Conservation (phyloP, 1,139 yeast genomes). For the Sugiyamaella xylanicola region DNA sequence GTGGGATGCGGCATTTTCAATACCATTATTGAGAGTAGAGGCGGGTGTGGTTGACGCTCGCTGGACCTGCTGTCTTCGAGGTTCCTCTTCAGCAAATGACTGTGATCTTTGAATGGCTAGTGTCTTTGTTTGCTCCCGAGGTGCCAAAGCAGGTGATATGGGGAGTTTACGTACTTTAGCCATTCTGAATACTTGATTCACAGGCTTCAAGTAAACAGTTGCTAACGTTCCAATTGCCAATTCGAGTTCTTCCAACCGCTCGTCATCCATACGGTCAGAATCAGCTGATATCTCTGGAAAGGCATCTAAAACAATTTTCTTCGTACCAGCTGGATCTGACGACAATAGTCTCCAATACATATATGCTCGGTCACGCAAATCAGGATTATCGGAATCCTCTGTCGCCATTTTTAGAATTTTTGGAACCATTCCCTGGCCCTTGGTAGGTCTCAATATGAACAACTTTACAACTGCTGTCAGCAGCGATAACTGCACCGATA, state of each 20-base stretch:
- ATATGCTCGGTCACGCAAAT: conserved; percentile 79
- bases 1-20: background rate
- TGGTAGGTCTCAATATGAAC: conserved; percentile 59
- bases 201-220: conserved; percentile 81
- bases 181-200: conserved; percentile 71
- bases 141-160: conserved; percentile 63
- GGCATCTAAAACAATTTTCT: conserved; percentile 59
- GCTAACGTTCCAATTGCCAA: conserved; percentile 80
- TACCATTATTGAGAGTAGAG: background rate
- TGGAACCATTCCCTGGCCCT: conserved; percentile 61
- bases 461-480: conserved; percentile 75
- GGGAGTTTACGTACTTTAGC: conserved; percentile 59
- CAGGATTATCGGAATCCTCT: conserved; percentile 76
- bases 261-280: conserved; percentile 70
- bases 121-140: conserved; percentile 32
- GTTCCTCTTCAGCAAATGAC: conserved; percentile 11
- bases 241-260: conserved; percentile 76
- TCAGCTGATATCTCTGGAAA: conserved; percentile 68
- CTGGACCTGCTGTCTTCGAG: conserved; percentile 12
- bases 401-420: conserved; percentile 69
- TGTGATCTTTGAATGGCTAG: conserved; percentile 9
- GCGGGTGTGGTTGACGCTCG: conserved; percentile 13
- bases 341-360: conserved; percentile 85
- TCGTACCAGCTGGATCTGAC: conserved; percentile 47
- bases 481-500: conserved; percentile 72